Percentiles rank a stretch among this genome's conserved stretches.
phyloP scores from a whole-genome alignment of 371 early-diverging fungal genomes.

The Mortierella polycephala region DNA sequence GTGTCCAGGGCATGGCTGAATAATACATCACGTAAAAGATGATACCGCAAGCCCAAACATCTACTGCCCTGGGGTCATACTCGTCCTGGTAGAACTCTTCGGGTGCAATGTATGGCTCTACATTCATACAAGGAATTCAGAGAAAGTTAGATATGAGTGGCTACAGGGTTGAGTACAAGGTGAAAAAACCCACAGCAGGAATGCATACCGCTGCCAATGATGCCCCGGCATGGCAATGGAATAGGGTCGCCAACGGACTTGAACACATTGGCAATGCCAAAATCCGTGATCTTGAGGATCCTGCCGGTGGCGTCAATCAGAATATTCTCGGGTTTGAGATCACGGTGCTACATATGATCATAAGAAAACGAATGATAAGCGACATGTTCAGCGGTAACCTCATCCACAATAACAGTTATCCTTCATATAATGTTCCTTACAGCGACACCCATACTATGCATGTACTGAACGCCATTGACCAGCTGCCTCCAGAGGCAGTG shows the following conservation, averaged over 20 bases:
- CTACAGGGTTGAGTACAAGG: neutral
- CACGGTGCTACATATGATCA: constrained; percentile 62
- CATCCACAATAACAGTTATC: neutral
- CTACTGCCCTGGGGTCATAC: constrained; percentile 61
- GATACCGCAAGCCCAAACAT: constrained; percentile 69
- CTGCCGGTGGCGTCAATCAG: constrained; percentile 72
- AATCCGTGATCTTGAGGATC: constrained; percentile 89
- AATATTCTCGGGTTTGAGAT: constrained; percentile 93
- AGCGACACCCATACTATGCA: constrained; percentile 50
- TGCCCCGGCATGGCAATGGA: constrained; percentile 43
- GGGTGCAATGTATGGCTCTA: constrained; percentile 70
- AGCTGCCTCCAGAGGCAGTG: constrained; percentile 47
- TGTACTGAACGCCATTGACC: constrained; percentile 39
- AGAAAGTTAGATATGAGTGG: neutral
- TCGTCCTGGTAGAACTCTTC: constrained; percentile 63
- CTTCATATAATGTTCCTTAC: constrained; percentile 19
- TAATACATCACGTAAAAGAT: constrained; percentile 57
- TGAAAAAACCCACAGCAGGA: neutral
- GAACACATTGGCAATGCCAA: constrained; percentile 81
- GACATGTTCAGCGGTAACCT: neutral
- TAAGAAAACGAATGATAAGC: neutral
- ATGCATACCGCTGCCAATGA: constrained; percentile 47
- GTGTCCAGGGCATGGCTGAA: constrained; percentile 51
- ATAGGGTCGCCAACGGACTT: constrained; percentile 57
- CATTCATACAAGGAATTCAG: constrained; percentile 17